Base-by-base conservation (phyloP, 1,284 basidiomycete species). In the Fomes fomentarius region DNA sequence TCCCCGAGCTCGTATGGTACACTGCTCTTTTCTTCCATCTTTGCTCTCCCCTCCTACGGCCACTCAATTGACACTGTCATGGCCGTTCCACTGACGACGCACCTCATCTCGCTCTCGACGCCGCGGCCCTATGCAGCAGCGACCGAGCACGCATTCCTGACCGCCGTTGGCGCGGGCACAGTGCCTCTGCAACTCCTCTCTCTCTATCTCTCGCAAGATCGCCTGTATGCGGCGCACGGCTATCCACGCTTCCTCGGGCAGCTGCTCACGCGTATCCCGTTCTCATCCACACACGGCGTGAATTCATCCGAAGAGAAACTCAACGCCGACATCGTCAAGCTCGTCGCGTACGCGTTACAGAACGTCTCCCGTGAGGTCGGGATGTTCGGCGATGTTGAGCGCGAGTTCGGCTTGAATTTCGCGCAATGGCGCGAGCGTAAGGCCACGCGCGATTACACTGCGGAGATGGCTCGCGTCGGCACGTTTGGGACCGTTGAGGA, bases 161-260 rank as follows among this genome's bases (percentile, higher is more conserved):
- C 66, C 19, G 68, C 76, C 22, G 84, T 84, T 0, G 83, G 81
- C 2, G 67, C 76, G 3, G 76, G 80, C 14, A 72, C 75, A 2
- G 76, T 89, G 21, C 71, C 76, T 4, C 53, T 72, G 6, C 52
- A 69, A 0, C 74, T 76, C 11, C 78, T 90, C 14, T 76, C 78
- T 2, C 71, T 82, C 47, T 87, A 83, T 79, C 78, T 87, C 57
- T 77, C 79, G 25, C 85, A 89, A 63, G 85, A 89, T 67, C 77
- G 83, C 45, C 80, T 87, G 42, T 89, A 88, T 63, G 86, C 85
- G n/a, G 79, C 79, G 2, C 81, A 85, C 57, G 84, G 79, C 12
- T 86, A 86, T 65, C 82, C 85, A 12, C 77, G 76, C 35, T 85
- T 87, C 69, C 79, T 87, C 60, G 80, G 81, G 14, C 70, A 77